Evolutionary conservation across 352 stramenopile genomes (phyloP), one percentile per base, ranked within the genome.

Genomic region (Pythium brassicae): DNA sequence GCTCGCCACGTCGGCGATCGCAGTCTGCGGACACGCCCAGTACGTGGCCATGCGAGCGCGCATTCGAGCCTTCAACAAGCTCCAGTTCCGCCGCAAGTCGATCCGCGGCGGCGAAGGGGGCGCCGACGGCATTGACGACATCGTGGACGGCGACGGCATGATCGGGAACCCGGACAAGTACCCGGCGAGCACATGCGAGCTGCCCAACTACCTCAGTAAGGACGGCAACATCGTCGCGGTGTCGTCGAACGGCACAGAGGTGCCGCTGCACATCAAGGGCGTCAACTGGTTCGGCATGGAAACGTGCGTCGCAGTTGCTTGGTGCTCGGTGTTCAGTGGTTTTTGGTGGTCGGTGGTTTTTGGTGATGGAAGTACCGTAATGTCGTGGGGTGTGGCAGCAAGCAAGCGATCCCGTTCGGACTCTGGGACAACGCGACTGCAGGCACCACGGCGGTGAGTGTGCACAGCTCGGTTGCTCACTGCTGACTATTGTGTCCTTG

Each of bases 261-360:
- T 83, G 6, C 43, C 63, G 0, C 62, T 89, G 6, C 65, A 59
- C 2, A 72, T 89, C 53, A 89, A 89, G 35, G 79, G 79, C 17
- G 54, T 85, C 47, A 89, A 88, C 55, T 89, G 79, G 79, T 89
- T 88, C 59, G 79, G 79, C 20, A 89, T 89, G 79, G 79, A 89
- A 53, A 88, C 80, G 10, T 68, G 62, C 37, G 63, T 49, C n/a
- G n/a, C n/a, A n/a, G n/a, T n/a, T n/a, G n/a, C n/a, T n/a, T n/a
- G n/a, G n/a, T n/a, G n/a, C n/a, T 7, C 4, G 35, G 19, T 19
- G n/a, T 15, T 49, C 19, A 27, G 3, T 50, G 11, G 9, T 3
- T 50, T 12, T 50, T n/a, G 45, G 3, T 54, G 6, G 19, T n/a
- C 37, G 51, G 25, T 20, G 19, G 23, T 34, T 39, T 42, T 35